Percentiles rank a stretch among this genome's conserved stretches.
phyloP scores from a whole-genome alignment of 495 filamentous ascomycete genomes.

The Aspergillus panamensis region DNA sequence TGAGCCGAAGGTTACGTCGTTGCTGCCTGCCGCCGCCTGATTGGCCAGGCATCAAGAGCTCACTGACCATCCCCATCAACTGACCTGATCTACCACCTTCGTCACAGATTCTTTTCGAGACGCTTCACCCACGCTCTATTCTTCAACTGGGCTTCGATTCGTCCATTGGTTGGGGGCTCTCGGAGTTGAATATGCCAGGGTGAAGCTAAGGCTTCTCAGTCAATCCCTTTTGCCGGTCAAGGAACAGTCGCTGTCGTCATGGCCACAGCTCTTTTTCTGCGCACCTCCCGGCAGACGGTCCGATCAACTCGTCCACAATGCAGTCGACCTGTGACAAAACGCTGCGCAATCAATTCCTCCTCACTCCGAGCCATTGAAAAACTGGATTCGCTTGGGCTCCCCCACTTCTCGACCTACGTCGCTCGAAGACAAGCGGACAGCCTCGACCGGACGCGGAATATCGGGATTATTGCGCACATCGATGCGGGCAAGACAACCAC shows the following conservation, averaged over 20 bases:
- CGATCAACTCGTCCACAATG: constrained; percentile 18
- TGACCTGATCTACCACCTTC: not conserved
- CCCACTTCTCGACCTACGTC: constrained; percentile 28
- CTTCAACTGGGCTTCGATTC: constrained; percentile 5
- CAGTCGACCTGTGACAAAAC: constrained; percentile 3
- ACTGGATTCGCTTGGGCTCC: constrained; percentile 6
- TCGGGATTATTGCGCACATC: constrained; percentile 98
- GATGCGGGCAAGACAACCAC: constrained; percentile 99
- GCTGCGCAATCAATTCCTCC: constrained; percentile 5
- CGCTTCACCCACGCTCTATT: not conserved
- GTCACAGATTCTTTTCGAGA: not conserved
- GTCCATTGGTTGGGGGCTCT: not conserved
- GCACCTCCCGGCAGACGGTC: constrained; percentile 30
- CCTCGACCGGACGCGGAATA: constrained; percentile 73
- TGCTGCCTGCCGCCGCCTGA: constrained; percentile 21
- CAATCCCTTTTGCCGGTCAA: constrained; percentile 10
- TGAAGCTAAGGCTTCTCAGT: constrained; percentile 9
- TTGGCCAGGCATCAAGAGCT: constrained; percentile 24
- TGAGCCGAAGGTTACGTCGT: constrained; percentile 25
- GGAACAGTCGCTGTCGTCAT: constrained; percentile 24
- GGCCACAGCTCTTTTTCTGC: constrained; percentile 37
- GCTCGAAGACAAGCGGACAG: constrained; percentile 28
- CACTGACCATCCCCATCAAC: constrained; percentile 1
- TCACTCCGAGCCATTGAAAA: constrained; percentile 6
- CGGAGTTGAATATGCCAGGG: not conserved